Base-by-base conservation (phyloP, 2,329 filamentous ascomycete species). In the Aureobasidium pullulans region DNA sequence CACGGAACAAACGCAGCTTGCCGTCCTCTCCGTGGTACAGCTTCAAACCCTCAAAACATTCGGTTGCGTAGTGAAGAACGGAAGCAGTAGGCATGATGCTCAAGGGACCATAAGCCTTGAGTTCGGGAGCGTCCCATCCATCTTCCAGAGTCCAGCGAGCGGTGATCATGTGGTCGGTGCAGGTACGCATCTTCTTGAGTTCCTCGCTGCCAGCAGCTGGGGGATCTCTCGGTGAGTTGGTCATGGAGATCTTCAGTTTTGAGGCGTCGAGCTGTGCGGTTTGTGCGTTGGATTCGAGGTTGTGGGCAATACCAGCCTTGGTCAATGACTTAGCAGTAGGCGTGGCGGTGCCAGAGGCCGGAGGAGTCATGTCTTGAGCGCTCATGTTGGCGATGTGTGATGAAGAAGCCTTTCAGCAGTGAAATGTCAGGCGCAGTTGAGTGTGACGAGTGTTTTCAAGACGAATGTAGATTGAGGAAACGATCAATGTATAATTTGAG, bases 11-110 rank as follows among this genome's bases (percentile, higher is more conserved):
- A 61, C 89, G 85, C 59, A 92, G 80, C 67, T 81, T 82, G 66
- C 86, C 86, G 71, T 93, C 88, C 65, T 81, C 74, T 71, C 85
- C 76, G 69, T 83, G 85, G 71, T 84, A 84, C 47, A 84, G 83
- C 75, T 95, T 96, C 76, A 86, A 80, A 11, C 90, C 90, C 75
- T 96, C 90, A 76, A 95, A 96, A 73, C 90, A 95, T 74, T 93
- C 88, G 49, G 90, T 95, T 10, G 90, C 90, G 75, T 96, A 96
- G 79, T 96, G 90, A 62, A 96, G 81, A 62, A 86, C 85, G 3
- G 85, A 89, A 13, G 90, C 89, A 4, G 87, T 92, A 37, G 90
- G 90, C 77, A 90, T 87, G 68, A 96, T 84, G 63, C 81, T 81
- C 57, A 96, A 76, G 10, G 89, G 87, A 0, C 88, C 88, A 73